Evolutionary conservation across 1,284 basidiomycete genomes (phyloP).

Genomic region (Erythrobasidium hasegawianum): DNA sequence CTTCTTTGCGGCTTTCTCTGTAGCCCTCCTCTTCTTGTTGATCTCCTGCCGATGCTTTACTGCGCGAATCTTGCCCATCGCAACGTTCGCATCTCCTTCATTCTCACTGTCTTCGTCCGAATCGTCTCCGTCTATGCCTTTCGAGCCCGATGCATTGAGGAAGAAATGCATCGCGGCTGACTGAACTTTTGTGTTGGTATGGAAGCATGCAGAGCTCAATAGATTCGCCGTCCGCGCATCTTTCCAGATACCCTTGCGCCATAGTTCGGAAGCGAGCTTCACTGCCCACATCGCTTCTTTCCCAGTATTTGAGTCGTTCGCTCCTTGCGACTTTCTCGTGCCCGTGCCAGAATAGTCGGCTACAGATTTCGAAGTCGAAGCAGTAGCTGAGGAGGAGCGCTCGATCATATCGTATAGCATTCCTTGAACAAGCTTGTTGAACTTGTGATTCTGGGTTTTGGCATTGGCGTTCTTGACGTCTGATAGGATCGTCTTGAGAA

Average conservation of each 20-base stretch:
- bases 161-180: slow-evolving; percentile 97
- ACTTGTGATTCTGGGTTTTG: slow-evolving; percentile 85
- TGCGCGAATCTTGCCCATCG: slow-evolving; percentile 64
- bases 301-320: slow-evolving; percentile 54
- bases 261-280: slow-evolving; percentile 86
- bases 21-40: slow-evolving; percentile 80
- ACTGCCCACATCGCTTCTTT: slow-evolving; percentile 98
- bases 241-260: slow-evolving; percentile 89
- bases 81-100: slow-evolving; percentile 61
- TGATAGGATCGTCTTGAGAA: slow-evolving; percentile 92
- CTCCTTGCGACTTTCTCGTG: slow-evolving; percentile 47
- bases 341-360: slow-evolving; percentile 29
- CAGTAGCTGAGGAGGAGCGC: slow-evolving; percentile 49
- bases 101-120: slow-evolving; percentile 62
- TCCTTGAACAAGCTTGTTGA: slow-evolving; percentile 93
- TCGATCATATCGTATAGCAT: slow-evolving; percentile 96
- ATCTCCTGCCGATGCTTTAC: slow-evolving; percentile 78
- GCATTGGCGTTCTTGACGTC: slow-evolving; percentile 90
- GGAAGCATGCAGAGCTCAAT: slow-evolving; percentile 84
- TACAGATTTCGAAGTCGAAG: neutral
- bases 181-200: slow-evolving; percentile 91
- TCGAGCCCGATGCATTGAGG: slow-evolving; percentile 63
- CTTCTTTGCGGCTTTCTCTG: slow-evolving; percentile 71
- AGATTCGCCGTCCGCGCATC: slow-evolving; percentile 94
- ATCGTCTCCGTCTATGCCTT: slow-evolving; percentile 49